Base-by-base conservation (phyloP, 2,329 filamentous ascomycete genomes). In the Dactylonectria macrodidyma region DNA sequence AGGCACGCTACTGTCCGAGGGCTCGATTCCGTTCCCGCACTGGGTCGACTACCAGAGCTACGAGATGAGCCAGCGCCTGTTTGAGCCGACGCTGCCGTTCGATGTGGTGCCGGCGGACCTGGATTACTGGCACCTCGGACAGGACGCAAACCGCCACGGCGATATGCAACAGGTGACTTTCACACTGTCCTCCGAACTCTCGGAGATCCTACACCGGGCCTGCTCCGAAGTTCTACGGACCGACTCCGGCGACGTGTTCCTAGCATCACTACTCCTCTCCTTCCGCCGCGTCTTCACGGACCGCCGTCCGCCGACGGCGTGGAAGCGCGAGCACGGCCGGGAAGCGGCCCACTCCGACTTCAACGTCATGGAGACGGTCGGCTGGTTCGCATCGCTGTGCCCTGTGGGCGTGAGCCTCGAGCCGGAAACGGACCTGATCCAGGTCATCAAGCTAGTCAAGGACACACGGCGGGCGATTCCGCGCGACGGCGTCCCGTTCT, bases 381-480 rank as follows among this genome's bases (percentile, higher is more conserved):
- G 88, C 2, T 90, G 88, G 88, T 89, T 90, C 69, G 89, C 88
- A 2, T 84, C 87, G 0, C 78, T 90, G 12, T 87, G 84, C 56
- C 88, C 88, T 0, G 79, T 90, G 6, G 80, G 82, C 2, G 78
- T 86, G 3, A 81, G 82, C 9, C 73, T 84, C 1, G 81, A 85
- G 2, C 78, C 80, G 2, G 77, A 81, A 2, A 84, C 87, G 36
- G 86, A 89, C 65, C 77, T 89, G 16, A 77, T 89, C 46, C 80
- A 86, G 12, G 83, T 86, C 0, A 77, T 90, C 11, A 84, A 84
- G n/a, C 79, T 84, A 26, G 80, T 89, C 52, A 90, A 90, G 72
- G 87, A 90, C 70, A 79, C 79, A 0, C 82, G 88, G 1, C 81
- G 84, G 10, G 77, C 80, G 1, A 80, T 87, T 2, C 76, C 82